These are phyloP conservation scores for Cornus suecica DNA, from an alignment of 148 eudicot species.

Conservation along the genomic window DNA sequence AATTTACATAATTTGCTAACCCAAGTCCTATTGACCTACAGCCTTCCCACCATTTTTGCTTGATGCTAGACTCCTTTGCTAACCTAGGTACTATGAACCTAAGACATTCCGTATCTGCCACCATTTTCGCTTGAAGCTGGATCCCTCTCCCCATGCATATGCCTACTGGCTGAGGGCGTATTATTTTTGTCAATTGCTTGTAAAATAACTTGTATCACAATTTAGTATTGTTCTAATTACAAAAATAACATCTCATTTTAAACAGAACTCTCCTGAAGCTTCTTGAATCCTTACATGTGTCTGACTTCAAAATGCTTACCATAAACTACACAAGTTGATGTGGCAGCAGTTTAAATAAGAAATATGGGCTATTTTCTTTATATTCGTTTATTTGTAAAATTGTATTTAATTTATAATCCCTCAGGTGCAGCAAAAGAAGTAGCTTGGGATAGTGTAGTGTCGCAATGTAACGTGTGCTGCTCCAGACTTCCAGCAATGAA, in stretches of 20 bases:
- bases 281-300: too few species aligned
- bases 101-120: too few species aligned
- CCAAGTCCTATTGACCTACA: too few species aligned
- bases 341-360: not conserved
- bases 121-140: too few species aligned
- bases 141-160: not conserved
- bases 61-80: too few species aligned
- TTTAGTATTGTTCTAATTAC: not conserved
- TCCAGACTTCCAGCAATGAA: not conserved
- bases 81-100: too few species aligned
- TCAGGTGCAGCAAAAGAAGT: not conserved
- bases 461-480: not conserved
- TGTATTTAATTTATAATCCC: not conserved
- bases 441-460: not conserved
- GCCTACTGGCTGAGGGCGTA: not conserved
- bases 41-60: too few species aligned
- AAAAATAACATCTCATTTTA: too few species aligned
- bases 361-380: not conserved
- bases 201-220: not conserved
- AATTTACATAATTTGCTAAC: too few species aligned
- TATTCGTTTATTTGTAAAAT: too few species aligned
- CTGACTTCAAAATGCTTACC: not conserved
- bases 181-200: not conserved
- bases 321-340: not conserved
- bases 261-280: not conserved